Percentiles rank a stretch among this genome's conserved stretches.
Conservation (phyloP, 2,329 filamentous ascomycete genomes). For the Aspergillus quadricinctus region DNA sequence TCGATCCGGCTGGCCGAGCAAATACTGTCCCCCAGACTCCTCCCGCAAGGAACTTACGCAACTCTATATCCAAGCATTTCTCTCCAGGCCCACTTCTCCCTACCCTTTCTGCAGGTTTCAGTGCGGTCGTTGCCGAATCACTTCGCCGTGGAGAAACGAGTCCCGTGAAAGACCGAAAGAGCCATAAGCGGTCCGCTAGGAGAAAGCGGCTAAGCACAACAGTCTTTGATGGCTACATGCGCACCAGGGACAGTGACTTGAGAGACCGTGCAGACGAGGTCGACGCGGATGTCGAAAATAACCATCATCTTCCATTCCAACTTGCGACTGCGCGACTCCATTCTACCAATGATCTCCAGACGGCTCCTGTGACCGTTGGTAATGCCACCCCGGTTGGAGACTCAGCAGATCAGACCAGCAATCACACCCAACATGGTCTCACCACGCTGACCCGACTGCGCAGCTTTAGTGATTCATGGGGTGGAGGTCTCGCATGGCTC, state of each 20-base stretch:
- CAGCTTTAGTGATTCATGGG: conserved; percentile 37
- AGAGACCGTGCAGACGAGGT: conserved; percentile 16
- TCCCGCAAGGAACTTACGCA: conserved; percentile 36
- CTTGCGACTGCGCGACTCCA: conserved; percentile 25
- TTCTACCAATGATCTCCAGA: conserved; percentile 19
- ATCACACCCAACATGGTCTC: conserved; percentile 13
- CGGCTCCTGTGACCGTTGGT: conserved; percentile 16
- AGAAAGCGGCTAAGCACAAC: conserved; percentile 27
- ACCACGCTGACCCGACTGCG: conserved; percentile 24
- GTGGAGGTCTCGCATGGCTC: conserved; percentile 32
- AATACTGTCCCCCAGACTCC: conserved; percentile 33
- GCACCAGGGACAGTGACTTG: conserved; percentile 14
- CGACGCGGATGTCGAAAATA: conserved; percentile 13
- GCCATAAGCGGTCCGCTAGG: conserved; percentile 21
- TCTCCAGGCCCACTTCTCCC: conserved; percentile 56
- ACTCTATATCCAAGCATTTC: conserved; percentile 50
- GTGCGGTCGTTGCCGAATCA: conserved; percentile 61
- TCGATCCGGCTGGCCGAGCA: conserved; percentile 20
- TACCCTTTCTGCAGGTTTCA: conserved; percentile 57
- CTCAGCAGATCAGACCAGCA: conserved; percentile 9
- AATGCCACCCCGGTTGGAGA: conserved; percentile 20
- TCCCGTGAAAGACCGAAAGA: conserved; percentile 29
- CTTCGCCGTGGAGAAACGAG: conserved; percentile 54
- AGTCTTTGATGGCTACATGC: conserved; percentile 16
- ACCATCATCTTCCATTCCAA: conserved; percentile 14